phyloP scores from a whole-genome alignment of 148 eudicot genomes.

The Chenopodium album region DNA sequence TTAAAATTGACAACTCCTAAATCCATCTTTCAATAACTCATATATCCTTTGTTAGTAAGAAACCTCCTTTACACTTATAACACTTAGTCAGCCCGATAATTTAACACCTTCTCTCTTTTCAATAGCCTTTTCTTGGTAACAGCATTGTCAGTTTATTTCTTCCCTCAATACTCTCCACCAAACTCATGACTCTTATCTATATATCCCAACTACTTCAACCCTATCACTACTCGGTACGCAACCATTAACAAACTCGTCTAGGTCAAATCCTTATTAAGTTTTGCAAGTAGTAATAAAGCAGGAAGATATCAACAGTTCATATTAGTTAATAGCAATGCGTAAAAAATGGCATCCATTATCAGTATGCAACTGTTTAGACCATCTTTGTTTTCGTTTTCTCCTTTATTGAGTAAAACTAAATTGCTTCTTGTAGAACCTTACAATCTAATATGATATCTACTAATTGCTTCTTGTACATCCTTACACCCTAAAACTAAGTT shows the following conservation, averaged over 20 bases:
- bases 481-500: too few species aligned
- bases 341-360: neutral
- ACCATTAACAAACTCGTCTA: neutral
- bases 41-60: neutral
- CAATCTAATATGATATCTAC: neutral
- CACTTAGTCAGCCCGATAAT: neutral
- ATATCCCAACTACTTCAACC: neutral
- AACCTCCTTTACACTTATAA: neutral
- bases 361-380: neutral
- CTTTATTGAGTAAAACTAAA: neutral
- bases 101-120: neutral
- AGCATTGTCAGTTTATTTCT: neutral
- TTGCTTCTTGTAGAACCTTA: neutral
- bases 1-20: too few species aligned
- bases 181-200: neutral
- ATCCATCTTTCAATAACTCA: neutral
- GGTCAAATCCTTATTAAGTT: neutral
- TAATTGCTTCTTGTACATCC: too few species aligned
- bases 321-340: neutral
- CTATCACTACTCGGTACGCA: neutral
- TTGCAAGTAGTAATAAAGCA: neutral
- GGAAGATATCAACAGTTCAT: neutral
- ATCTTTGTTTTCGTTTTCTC: neutral
- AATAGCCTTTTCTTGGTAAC: too few species aligned
- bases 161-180: neutral